Evolutionary conservation across 2,329 filamentous ascomycete genomes (phyloP), one percentile per base, ranked within the genome.

Genomic region (Colletotrichum abscissum): DNA sequence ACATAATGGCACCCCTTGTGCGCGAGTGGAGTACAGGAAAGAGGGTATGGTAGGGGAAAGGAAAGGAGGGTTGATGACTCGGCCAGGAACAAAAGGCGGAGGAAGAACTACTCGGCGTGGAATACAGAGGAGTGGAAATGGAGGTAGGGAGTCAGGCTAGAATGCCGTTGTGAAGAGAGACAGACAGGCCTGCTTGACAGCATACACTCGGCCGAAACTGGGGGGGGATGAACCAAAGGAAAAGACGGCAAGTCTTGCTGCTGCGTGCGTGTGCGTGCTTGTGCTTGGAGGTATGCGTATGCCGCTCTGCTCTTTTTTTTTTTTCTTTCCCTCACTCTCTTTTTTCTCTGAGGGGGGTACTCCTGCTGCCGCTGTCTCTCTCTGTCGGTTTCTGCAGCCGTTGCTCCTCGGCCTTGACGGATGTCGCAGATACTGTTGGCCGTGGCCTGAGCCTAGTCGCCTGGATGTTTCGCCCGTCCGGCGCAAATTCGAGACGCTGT

Each of bases 1-100:
- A 77, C 79, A 77, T 74, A 73, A 75, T 64, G 74, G 59, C 69
- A 75, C 74, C 74, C 71, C 75, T 75, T 75, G 62, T 69, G 65
- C 65, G 62, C 58, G 63, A 70, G 75, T 75, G 72, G 74, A 76
- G 75, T 66, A 69, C 63, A 59, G 57, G 35, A 68, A 62, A 73
- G 49, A 69, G 65, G 75, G 65, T 35, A 71, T 58, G 64, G 70
- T 75, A 72, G 69, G 72, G 69, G 55, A 73, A 70, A 62, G 69
- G 62, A 69, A 54, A 72, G 52, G 67, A 65, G 66, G 65, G 66
- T 72, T 67, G 68, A 75, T 69, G 58, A 67, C 69, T 70, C 65
- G 75, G 67, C 63, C 55, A 73, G 64, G 59, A 62, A 52, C 73
- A 63, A 67, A 54, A 68, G 59, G 63, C 63, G 57, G 63, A 68